Evolutionary conservation across 106 monocot genomes (phyloP), one percentile per base, ranked within the genome.

Genomic region (Apostasia ramifera): DNA sequence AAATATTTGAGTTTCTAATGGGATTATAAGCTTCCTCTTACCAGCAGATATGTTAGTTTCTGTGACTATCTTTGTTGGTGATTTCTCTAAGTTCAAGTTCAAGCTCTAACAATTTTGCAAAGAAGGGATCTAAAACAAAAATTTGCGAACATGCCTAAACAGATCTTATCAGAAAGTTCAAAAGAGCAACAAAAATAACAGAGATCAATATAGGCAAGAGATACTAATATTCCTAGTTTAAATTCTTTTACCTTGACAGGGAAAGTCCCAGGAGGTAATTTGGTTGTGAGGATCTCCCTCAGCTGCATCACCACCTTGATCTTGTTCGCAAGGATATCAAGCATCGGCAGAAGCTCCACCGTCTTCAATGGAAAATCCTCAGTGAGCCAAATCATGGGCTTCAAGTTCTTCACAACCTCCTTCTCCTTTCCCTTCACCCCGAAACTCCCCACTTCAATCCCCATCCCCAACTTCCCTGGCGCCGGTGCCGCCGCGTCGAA

Each of bases 241-340:
- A 0, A 56, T 10, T 56, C 55, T 57, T n/a, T 70, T 82, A 94
- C 94, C 94, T 94, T 94, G 9, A 94, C 87, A 1, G 94, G 94
- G 71, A 94, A 94, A 26, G 90, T 90, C 1, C 94, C 94, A 6
- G 82, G 76, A 5, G 94, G 94, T 70, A 94, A 90, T 76, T 94
- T 94, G 74, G 84, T 79, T 40, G 94, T 88, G 68, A 94, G 94
- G 53, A 94, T 66, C 73, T 94, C 94, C 57, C 94, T 75, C 44
- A 94, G 69, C 44, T 90, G 78, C 68, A 80, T 75, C 15, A 90
- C 90, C 8, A 90, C 90, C 79, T 89, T 87, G 53, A 94, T 85
- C 65, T 89, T 85, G 70, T 74, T 81, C 5, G 94, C 76, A 5
- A 94, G 73, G 42, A 94, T 85, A 71, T 94, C 94, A 11, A 94